Conservation (phyloP, 2,329 filamentous ascomycete genomes). For the Botrytis elliptica region DNA sequence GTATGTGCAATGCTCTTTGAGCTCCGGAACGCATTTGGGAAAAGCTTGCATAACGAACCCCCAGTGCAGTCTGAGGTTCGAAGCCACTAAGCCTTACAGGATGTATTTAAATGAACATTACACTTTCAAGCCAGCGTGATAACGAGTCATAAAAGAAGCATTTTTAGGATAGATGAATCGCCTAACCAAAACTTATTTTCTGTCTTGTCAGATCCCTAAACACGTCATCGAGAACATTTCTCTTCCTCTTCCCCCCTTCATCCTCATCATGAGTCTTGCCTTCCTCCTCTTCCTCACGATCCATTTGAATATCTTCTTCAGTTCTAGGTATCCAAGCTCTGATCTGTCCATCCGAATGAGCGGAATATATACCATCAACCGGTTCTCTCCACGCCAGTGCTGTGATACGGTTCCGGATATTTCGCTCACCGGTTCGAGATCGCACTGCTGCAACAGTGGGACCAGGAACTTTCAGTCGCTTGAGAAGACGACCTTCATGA, state of each 20-base stretch:
- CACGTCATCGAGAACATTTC: slow-evolving; percentile 76
- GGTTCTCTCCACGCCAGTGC: slow-evolving; percentile 69
- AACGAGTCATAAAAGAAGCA: not conserved
- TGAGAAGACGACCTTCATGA: slow-evolving; percentile 71
- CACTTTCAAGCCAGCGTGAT: not conserved
- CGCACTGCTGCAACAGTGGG: slow-evolving; percentile 50
- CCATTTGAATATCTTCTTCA: slow-evolving; percentile 51
- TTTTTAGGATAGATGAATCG: not conserved
- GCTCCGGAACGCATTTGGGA: not conserved
- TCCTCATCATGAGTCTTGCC: slow-evolving; percentile 43
- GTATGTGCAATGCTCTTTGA: not conserved
- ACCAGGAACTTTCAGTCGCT: slow-evolving; percentile 66
- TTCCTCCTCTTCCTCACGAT: slow-evolving; percentile 44
- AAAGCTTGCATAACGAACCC: not conserved
- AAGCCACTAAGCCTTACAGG: not conserved
- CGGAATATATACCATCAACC: slow-evolving; percentile 73
- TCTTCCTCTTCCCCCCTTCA: slow-evolving; percentile 63
- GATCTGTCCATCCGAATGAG: slow-evolving; percentile 81
- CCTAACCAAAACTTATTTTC: slow-evolving; percentile 60
- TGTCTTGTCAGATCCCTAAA: slow-evolving; percentile 73
- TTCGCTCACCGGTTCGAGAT: slow-evolving; percentile 52
- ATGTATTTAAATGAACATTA: not conserved
- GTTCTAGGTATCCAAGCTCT: slow-evolving; percentile 70
- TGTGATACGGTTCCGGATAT: slow-evolving; percentile 67
- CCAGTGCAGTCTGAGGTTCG: not conserved